Evolutionary conservation across 257 asterid genomes (phyloP), one percentile per base, ranked within the genome.

Genomic region (Penstemon eatonii): DNA sequence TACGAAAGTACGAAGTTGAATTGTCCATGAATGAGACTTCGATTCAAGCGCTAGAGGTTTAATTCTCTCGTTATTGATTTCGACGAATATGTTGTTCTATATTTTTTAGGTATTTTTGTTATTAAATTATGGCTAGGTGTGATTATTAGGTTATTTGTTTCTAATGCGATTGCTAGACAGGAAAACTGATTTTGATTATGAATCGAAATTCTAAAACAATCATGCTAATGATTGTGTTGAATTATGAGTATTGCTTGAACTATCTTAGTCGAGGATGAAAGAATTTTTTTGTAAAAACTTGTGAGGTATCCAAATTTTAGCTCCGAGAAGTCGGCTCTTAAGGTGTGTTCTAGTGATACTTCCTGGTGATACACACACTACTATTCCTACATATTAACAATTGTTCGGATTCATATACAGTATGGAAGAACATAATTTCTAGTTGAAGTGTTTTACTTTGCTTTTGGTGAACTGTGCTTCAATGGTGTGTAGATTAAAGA

Each of bases 1-100:
- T 83, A 79, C 66, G n/a, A n/a, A n/a, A n/a, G n/a, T n/a, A n/a
- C n/a, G 96, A 87, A 80, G 92, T 89, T 67, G 92, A 87, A 79
- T 66, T 86, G 56, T 72, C 86, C 56, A 78, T 84, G 81, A 84
- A 40, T 69, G 89, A 80, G 57, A 86, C 83, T 67, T 86, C 96
- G 13, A 62, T 87, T 62, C 84, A 81, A 84, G 75, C 86, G 68
- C 72, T 82, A 63, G 88, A 85, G 96, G 98, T 87, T 63, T 45
- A 46, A 39, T 49, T 73, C 37, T 47, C 49, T 18, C 59, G 9
- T 62, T 33, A 5, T 38, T 49, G 60, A 55, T 65, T 7, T 43
- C 45, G 50, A 57, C 65, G 7, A 33, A 33, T 46, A 36, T 6
- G 7, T 1, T 33, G 4, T 50, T 1, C 54, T 10, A 15, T 41